Evolutionary conservation across 192 early-diverging fungal species (phyloP).

Genomic region (Coemansia sp.): DNA sequence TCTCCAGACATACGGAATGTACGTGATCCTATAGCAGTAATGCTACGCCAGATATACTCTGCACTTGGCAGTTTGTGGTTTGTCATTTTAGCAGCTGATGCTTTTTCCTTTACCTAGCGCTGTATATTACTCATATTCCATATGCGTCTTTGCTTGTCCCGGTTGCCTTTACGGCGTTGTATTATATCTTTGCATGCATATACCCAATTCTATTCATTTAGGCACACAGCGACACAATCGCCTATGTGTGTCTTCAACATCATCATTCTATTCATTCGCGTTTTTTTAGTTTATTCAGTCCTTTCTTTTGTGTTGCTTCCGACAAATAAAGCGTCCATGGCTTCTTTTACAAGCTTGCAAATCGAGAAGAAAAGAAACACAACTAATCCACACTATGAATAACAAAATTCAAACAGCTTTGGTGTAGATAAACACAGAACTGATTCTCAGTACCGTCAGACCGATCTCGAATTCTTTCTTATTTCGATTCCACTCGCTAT

Average conservation of each 20-base stretch:
- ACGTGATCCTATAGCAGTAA: slow-evolving; percentile 18
- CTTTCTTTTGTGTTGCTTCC: neutral
- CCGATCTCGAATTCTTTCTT: slow-evolving; percentile 2
- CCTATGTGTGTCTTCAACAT: no score
- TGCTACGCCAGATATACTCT: neutral
- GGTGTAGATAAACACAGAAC: neutral
- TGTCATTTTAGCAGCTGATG: neutral
- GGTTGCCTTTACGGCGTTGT: neutral
- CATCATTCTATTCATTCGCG: neutral
- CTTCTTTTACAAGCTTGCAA: neutral
- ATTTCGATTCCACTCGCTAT: neutral
- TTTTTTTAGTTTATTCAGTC: neutral
- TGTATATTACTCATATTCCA: neutral
- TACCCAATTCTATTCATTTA: neutral
- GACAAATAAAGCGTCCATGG: neutral
- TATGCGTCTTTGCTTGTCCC: neutral
- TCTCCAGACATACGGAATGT: slow-evolving; percentile 51
- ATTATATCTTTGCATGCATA: neutral
- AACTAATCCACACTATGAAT: neutral
- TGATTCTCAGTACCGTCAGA: neutral
- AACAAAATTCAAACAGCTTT: neutral
- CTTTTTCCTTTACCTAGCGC: neutral
- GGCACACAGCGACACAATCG: no score
- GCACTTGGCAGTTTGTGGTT: neutral
- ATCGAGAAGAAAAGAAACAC: neutral